Evolutionary conservation across 129 eudicot genomes (phyloP).

Genomic region (Arctium lappa): DNA sequence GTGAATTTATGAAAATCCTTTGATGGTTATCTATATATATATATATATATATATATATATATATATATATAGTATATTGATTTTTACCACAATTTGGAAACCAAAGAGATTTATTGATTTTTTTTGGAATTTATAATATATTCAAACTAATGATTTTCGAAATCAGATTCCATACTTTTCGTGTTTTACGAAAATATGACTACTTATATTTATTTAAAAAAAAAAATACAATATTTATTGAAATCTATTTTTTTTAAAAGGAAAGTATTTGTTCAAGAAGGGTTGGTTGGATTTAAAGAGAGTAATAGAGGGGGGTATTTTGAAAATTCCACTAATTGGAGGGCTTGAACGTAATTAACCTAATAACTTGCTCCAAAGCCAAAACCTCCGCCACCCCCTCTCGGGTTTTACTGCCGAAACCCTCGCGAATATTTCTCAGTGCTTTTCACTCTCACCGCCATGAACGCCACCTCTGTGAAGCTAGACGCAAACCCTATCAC

Average conservation of each 20-base stretch:
- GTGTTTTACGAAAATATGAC: no score
- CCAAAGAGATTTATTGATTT: background rate
- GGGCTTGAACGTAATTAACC: background rate
- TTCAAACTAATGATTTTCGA: background rate
- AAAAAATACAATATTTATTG: no score
- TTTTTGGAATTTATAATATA: background rate
- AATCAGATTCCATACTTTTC: background rate
- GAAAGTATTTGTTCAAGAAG: background rate
- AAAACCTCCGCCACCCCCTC: slow-evolving; percentile 9
- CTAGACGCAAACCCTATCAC: slow-evolving; percentile 31
- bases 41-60: no score
- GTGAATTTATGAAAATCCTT: background rate
- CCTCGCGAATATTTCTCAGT: slow-evolving; percentile 15
- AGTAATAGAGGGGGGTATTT: background rate
- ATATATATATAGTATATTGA: background rate
- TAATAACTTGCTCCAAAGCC: background rate
- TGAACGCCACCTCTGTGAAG: slow-evolving; percentile 29
- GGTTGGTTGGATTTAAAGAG: background rate
- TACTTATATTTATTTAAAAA: background rate
- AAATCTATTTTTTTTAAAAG: no score
- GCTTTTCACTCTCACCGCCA: slow-evolving; percentile 9
- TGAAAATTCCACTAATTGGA: background rate
- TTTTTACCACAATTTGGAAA: background rate
- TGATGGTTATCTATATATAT: background rate
- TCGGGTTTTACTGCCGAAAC: slow-evolving; percentile 11